Evolutionary conservation across 1,284 basidiomycete species (phyloP).

Genomic region (Thecaphora thlaspeos): DNA sequence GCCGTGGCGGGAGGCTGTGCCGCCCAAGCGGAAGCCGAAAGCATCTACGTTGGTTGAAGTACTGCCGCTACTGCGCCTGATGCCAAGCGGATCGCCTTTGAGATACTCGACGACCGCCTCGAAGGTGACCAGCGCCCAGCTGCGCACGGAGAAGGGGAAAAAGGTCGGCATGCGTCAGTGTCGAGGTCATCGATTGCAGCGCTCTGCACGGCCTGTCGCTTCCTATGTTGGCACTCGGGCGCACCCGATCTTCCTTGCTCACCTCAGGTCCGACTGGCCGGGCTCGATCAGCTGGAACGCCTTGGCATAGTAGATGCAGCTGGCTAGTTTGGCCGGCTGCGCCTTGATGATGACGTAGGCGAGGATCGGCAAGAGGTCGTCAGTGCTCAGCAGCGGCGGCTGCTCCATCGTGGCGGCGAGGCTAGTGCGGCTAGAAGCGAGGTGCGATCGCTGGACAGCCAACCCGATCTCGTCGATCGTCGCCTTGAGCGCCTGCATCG

Average conservation of each 20-base stretch:
- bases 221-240: too few species aligned
- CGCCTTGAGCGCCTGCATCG: constrained; percentile 21
- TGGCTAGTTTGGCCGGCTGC: constrained; percentile 10
- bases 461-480: constrained; percentile 24
- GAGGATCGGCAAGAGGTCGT: constrained; percentile 26
- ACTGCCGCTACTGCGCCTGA: constrained; percentile 12
- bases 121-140: constrained; percentile 26
- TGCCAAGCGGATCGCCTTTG: constrained; percentile 18
- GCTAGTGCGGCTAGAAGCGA: constrained; percentile 2
- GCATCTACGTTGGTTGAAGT: not conserved
- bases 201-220: too few species aligned
- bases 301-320: constrained; percentile 30
- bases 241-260: too few species aligned
- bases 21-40: constrained; percentile 1
- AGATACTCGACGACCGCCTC: constrained; percentile 32
- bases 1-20: not conserved
- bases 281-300: constrained; percentile 25
- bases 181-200: too few species aligned
- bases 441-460: constrained; percentile 11
- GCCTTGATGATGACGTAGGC: constrained; percentile 26
- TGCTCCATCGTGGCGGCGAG: not conserved
- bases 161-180: too few species aligned
- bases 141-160: constrained; percentile 13
- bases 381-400: constrained; percentile 12
- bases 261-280: not conserved